A percentile compares a stretch with the other conserved stretches of the same genome.
Conservation (phyloP, 352 stramenopile species). For the Phytophthora palmivora region DNA sequence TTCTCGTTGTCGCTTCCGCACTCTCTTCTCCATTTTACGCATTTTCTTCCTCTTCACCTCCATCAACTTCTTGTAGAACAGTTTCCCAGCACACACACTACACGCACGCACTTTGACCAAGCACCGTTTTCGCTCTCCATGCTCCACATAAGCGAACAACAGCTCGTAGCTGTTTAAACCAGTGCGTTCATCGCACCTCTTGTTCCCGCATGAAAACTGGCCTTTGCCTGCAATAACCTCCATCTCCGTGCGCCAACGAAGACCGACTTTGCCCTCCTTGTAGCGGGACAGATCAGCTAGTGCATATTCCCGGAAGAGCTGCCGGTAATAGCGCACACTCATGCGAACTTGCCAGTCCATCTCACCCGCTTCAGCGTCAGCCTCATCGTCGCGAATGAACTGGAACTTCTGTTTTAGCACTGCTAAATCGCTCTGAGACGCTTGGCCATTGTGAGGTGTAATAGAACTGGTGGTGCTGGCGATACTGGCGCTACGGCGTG, state of each 20-base stretch:
- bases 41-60: constrained; percentile 29
- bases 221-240: constrained; percentile 83
- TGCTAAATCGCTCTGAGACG: constrained; percentile 44
- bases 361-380: constrained; percentile 50
- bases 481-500: constrained; percentile 22
- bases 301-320: constrained; percentile 87
- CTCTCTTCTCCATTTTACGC: constrained; percentile 15
- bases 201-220: constrained; percentile 83
- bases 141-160: constrained; percentile 79
- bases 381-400: constrained; percentile 81
- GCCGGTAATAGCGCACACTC: constrained; percentile 84
- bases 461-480: constrained; percentile 21
- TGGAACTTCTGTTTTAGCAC: constrained; percentile 67
- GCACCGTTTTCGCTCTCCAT: constrained; percentile 66
- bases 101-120: constrained; percentile 86
- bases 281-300: constrained; percentile 75
- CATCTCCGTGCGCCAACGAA: constrained; percentile 82
- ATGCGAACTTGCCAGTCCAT: constrained; percentile 83
- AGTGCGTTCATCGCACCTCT: constrained; percentile 54
- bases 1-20: constrained; percentile 20
- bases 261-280: constrained; percentile 69
- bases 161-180: constrained; percentile 81
- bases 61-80: constrained; percentile 74
- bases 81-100: constrained; percentile 59
- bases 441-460: neutral